Evolutionary conservation across 805 yeast species (phyloP).

Genomic region (Ascoidea asiatica): DNA sequence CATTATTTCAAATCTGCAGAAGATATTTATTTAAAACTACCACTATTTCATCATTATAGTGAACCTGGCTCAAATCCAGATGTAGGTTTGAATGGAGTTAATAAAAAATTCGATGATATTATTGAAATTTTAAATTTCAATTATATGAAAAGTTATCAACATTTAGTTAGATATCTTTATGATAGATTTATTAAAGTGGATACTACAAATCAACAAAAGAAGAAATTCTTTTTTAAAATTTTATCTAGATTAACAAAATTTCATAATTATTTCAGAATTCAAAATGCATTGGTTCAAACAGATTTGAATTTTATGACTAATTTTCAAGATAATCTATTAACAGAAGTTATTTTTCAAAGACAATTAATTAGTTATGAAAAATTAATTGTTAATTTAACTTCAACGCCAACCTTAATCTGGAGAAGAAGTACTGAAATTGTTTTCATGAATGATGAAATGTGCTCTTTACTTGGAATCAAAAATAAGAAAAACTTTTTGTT

Average conservation of each 20-base stretch:
- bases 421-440: slow-evolving; percentile 78
- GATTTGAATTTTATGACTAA: slow-evolving; percentile 7
- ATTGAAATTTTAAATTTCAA: slow-evolving; percentile 7
- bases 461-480: slow-evolving; percentile 44
- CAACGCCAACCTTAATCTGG: slow-evolving; percentile 78
- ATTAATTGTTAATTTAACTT: slow-evolving; percentile 32
- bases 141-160: slow-evolving; percentile 10
- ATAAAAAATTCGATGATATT: slow-evolving; percentile 4
- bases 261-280: slow-evolving; percentile 10
- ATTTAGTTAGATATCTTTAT: slow-evolving; percentile 9
- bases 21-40: slow-evolving; percentile 8
- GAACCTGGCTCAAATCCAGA: not conserved
- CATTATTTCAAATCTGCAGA: slow-evolving; percentile 9
- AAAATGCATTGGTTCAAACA: slow-evolving; percentile 10
- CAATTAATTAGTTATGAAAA: slow-evolving; percentile 24
- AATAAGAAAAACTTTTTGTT: slow-evolving; percentile 7
- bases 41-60: slow-evolving; percentile 7
- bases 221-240: slow-evolving; percentile 9
- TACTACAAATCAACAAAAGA: not conserved
- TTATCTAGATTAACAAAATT: slow-evolving; percentile 9
- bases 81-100: not conserved
- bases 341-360: slow-evolving; percentile 22
- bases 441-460: slow-evolving; percentile 62
- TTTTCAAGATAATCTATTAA: slow-evolving; percentile 6
- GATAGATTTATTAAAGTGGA: slow-evolving; percentile 4